Percentiles rank a stretch among this genome's conserved stretches.
These are phyloP conservation scores for Citrus reticulata DNA, from an alignment of 345 rosid species.

Conservation along the genomic window DNA sequence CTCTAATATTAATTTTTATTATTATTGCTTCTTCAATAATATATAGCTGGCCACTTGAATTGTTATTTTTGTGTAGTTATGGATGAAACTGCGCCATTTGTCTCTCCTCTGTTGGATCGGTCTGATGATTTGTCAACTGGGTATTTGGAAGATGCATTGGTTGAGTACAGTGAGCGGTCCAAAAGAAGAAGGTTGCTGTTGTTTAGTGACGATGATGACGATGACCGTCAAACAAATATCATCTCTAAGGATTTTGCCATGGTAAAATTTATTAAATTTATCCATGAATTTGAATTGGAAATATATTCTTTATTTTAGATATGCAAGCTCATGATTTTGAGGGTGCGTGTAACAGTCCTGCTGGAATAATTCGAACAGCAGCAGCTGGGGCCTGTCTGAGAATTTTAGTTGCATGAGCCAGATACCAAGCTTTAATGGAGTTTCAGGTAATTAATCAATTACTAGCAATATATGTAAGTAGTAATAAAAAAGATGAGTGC, in stretches of 20 bases:
- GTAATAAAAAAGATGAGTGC: too few species aligned
- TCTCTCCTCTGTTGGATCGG: slow-evolving; percentile 24
- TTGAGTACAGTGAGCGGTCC: slow-evolving; percentile 57
- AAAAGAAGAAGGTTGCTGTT: slow-evolving; percentile 60
- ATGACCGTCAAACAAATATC: slow-evolving; percentile 13
- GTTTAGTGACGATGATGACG: slow-evolving; percentile 18
- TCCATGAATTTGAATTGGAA: neutral
- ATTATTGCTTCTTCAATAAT: neutral
- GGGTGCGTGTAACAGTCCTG: slow-evolving; percentile 32
- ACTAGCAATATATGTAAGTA: too few species aligned
- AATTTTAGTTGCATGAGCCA: slow-evolving; percentile 49
- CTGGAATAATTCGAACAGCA: slow-evolving; percentile 36
- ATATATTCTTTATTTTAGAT: too few species aligned
- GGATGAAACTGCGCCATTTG: slow-evolving; percentile 37
- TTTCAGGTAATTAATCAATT: slow-evolving; percentile 37
- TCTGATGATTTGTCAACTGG: slow-evolving; percentile 70
- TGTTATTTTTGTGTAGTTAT: slow-evolving; percentile 33
- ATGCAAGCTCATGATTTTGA: neutral
- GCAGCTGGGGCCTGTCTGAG: slow-evolving; percentile 52
- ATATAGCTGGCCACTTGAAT: neutral
- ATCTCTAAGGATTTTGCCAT: slow-evolving; percentile 18
- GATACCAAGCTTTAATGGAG: slow-evolving; percentile 20
- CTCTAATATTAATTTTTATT: neutral
- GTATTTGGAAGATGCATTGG: slow-evolving; percentile 80
- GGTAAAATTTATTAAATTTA: slow-evolving; percentile 17